Conservation (phyloP, 225 moss, liverwort and hornwort genomes). For the Asterella californica region DNA sequence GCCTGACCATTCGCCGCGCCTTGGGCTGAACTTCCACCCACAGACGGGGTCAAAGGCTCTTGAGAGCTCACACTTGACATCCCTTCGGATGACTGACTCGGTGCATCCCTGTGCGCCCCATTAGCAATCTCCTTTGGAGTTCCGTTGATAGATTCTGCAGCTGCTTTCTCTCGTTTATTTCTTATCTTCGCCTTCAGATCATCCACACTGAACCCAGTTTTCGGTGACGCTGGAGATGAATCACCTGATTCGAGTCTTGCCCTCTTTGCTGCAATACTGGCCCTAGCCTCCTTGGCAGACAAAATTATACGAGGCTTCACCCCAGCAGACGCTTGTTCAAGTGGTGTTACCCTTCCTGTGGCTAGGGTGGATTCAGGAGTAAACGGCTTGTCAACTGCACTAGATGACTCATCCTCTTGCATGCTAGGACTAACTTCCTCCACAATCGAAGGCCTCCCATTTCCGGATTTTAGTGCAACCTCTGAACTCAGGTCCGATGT, state of each 20-base stretch:
- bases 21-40: slow-evolving; percentile 1
- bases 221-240: slow-evolving; percentile 18
- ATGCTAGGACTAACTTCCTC: not conserved
- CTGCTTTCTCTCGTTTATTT: slow-evolving; percentile 6
- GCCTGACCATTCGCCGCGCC: not conserved
- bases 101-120: not conserved
- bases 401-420: not conserved
- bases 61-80: not conserved
- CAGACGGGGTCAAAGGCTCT: not conserved
- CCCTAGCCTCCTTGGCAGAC: slow-evolving; percentile 91
- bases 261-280: slow-evolving; percentile 85
- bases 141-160: slow-evolving; percentile 11
- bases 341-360: not conserved
- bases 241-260: slow-evolving; percentile 51
- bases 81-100: slow-evolving; percentile 2
- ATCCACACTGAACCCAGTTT: slow-evolving; percentile 6
- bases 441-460: slow-evolving; percentile 18
- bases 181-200: slow-evolving; percentile 29
- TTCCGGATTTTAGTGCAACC: not conserved
- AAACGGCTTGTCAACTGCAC: not conserved
- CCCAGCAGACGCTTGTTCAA: slow-evolving; percentile 20
- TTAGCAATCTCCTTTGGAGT: not conserved
- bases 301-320: slow-evolving; percentile 81
- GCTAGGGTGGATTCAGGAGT: slow-evolving; percentile 1
- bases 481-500: not conserved